phyloP scores from a whole-genome alignment of 495 filamentous ascomycete species.

The Parachaetomium inaequale region DNA sequence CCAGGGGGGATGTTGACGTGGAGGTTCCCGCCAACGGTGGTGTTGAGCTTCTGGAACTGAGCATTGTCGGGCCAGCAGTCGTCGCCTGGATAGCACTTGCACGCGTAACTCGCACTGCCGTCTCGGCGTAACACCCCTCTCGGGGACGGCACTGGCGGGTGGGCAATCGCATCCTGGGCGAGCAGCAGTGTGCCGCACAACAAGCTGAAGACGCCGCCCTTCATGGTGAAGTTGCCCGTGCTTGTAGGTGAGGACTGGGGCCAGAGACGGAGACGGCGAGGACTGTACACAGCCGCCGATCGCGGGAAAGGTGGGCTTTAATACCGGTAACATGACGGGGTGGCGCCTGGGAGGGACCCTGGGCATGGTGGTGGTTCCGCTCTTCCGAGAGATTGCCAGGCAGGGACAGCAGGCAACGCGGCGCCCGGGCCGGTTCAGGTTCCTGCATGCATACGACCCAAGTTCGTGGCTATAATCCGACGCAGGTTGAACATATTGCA shows the following conservation, averaged over 20 bases:
- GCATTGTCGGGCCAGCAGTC: constrained; percentile 40
- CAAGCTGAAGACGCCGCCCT: constrained; percentile 12
- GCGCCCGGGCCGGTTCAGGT: background rate
- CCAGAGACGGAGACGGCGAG: background rate
- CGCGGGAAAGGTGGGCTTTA: constrained; percentile 1
- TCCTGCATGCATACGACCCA: constrained; percentile 9
- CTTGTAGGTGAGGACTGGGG: background rate
- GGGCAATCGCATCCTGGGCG: constrained; percentile 8
- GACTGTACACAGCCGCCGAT: background rate
- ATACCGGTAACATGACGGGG: background rate
- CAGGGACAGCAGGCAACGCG: background rate
- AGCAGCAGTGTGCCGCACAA: constrained; percentile 22
- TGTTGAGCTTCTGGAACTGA: constrained; percentile 38
- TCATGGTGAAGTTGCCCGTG: constrained; percentile 19
- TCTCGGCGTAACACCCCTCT: constrained; percentile 29
- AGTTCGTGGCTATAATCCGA: constrained; percentile 12
- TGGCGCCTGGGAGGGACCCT: background rate
- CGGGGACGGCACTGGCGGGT: background rate
- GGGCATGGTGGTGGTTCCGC: background rate
- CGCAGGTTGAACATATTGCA: background rate
- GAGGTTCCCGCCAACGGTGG: constrained; percentile 40
- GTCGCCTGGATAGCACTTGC: constrained; percentile 44
- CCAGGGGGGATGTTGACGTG: constrained; percentile 38
- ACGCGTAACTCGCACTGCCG: constrained; percentile 37
- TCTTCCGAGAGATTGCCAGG: background rate